phyloP scores from a whole-genome alignment of 179 eudicot genomes.

The Vitellaria paradoxa region DNA sequence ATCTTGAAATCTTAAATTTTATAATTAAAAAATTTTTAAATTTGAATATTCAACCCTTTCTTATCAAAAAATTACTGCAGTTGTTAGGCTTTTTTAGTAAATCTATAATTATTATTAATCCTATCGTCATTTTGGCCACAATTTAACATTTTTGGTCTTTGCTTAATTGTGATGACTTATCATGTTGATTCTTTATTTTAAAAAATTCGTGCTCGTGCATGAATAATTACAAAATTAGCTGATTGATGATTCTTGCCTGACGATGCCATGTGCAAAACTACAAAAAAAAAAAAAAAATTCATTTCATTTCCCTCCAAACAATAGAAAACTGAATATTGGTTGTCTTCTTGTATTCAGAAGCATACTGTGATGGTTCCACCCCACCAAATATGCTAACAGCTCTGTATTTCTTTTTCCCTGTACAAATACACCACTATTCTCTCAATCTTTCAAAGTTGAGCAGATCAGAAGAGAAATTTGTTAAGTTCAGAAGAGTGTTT shows the following conservation, averaged over 20 bases:
- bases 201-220: no score
- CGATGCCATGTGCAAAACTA: not conserved
- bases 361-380: conserved; percentile 22
- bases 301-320: not conserved
- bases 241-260: not conserved
- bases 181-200: no score
- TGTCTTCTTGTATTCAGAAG: conserved; percentile 16
- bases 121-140: no score
- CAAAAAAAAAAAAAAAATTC: no score
- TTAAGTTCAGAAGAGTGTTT: not conserved
- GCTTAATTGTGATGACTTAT: no score
- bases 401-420: not conserved
- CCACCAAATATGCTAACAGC: conserved; percentile 29
- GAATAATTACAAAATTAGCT: not conserved
- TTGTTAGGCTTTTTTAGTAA: no score
- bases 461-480: not conserved
- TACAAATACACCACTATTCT: conserved; percentile 14
- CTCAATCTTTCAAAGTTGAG: not conserved
- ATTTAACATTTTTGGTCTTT: no score
- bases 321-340: not conserved
- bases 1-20: no score
- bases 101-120: no score
- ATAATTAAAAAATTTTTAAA: no score
- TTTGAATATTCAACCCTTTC: no score
- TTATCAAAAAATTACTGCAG: no score